Percentiles rank a stretch among this genome's conserved stretches.
Conservation (phyloP, 2,329 filamentous ascomycete species). For the Pseudogymnoascus sp. region DNA sequence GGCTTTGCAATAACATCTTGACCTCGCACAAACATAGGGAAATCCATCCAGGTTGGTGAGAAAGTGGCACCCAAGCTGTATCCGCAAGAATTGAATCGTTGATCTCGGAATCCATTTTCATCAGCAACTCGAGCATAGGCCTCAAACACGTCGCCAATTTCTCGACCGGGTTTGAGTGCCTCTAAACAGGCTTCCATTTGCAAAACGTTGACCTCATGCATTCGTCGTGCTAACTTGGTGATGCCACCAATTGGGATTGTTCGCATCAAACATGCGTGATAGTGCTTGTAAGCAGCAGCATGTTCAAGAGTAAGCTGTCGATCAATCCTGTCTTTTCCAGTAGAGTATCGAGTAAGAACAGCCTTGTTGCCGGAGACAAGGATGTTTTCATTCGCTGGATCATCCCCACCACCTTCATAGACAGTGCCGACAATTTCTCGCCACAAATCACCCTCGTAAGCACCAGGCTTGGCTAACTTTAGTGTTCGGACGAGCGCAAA, state of each 20-base stretch:
- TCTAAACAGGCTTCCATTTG: conserved; percentile 25
- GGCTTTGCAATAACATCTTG: conserved; percentile 18
- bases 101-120: conserved; percentile 26
- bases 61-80: conserved; percentile 27
- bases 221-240: conserved; percentile 21
- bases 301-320: conserved; percentile 29
- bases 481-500: conserved; percentile 29
- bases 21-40: conserved; percentile 18
- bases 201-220: conserved; percentile 24
- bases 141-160: conserved; percentile 24
- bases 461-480: conserved; percentile 29
- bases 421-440: conserved; percentile 29
- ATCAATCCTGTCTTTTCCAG: conserved; percentile 26
- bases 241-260: conserved; percentile 21
- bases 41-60: conserved; percentile 21
- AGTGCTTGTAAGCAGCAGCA: conserved; percentile 29
- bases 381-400: conserved; percentile 30
- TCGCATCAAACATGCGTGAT: conserved; percentile 28
- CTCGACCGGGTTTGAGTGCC: conserved; percentile 23
- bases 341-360: conserved; percentile 28
- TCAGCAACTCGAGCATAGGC: conserved; percentile 26
- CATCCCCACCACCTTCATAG: conserved; percentile 30
- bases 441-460: conserved; percentile 31
- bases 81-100: conserved; percentile 26
- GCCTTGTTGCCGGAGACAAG: conserved; percentile 29